phyloP scores from a whole-genome alignment of 331 rosid species.

The Acacia concinna region DNA sequence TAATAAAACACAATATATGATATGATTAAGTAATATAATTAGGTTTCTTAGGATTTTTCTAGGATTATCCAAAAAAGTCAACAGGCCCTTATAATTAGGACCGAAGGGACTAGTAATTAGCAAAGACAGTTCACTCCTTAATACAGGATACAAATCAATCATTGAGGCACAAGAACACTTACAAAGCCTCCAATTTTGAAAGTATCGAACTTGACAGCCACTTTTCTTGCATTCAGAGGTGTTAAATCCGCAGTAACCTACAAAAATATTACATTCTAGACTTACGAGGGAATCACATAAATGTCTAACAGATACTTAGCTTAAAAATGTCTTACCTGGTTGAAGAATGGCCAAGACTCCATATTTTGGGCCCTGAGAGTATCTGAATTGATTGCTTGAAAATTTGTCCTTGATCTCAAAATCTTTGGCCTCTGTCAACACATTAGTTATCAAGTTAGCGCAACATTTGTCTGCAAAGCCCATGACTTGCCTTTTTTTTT shows the following conservation, averaged over 20 bases:
- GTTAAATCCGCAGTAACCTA: constrained; percentile 53
- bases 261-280: neutral
- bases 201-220: constrained; percentile 13
- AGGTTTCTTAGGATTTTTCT: no score
- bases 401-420: constrained; percentile 15
- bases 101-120: no score
- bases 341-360: constrained; percentile 23
- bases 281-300: neutral
- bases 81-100: no score
- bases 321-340: constrained; percentile 14
- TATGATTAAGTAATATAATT: no score
- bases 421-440: constrained; percentile 54
- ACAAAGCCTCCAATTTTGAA: constrained; percentile 19
- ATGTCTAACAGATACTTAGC: neutral
- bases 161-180: neutral
- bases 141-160: neutral
- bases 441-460: constrained; percentile 27
- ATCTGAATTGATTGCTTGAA: constrained; percentile 9
- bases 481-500: neutral
- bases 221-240: constrained; percentile 52
- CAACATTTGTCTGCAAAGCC: constrained; percentile 6
- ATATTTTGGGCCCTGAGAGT: constrained; percentile 22
- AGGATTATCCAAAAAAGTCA: no score
- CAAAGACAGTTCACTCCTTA: neutral
- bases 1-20: no score